Conservation (phyloP, 352 stramenopile species). For the Peronosclerospora sorghi region DNA sequence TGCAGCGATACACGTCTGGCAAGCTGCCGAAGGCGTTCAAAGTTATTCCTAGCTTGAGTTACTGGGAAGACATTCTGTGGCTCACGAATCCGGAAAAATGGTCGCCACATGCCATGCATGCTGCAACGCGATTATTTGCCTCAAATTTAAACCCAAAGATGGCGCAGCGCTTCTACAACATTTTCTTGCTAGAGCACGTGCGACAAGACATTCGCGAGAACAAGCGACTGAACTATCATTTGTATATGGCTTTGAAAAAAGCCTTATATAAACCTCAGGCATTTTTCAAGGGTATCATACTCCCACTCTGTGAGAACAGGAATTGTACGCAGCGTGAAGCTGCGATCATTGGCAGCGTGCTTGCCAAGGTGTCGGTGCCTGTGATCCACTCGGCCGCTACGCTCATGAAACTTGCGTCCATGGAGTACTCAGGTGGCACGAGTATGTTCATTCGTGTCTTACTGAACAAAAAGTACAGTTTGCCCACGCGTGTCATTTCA, state of each 20-base stretch:
- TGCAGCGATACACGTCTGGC: conserved; percentile 94
- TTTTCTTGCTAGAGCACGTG: conserved; percentile 95
- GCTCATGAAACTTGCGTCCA: conserved; percentile 95
- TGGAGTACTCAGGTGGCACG: conserved; percentile 94
- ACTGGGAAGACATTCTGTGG: conserved; percentile 98
- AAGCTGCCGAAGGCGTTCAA: conserved; percentile 99
- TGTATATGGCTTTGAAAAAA: conserved; percentile 99
- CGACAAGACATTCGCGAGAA: conserved; percentile 95
- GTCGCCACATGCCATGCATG: conserved; percentile 97
- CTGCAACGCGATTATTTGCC: conserved; percentile 95
- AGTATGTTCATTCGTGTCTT: conserved; percentile 98
- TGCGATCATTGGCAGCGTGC: conserved; percentile 94
- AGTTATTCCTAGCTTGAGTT: conserved; percentile 96
- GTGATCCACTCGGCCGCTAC: conserved; percentile 98
- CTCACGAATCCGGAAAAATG: conserved; percentile 96
- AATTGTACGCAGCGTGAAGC: conserved; percentile 96
- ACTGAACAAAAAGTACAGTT: conserved; percentile 99
- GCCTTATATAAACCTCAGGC: conserved; percentile 98
- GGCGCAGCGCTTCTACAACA: conserved; percentile 98
- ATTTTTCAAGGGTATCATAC: conserved; percentile 99
- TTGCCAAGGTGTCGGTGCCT: conserved; percentile 97
- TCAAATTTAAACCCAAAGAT: conserved; percentile 99
- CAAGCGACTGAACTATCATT: conserved; percentile 99
- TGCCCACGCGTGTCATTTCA: conserved; percentile 94
- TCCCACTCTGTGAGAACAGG: conserved; percentile 91